phyloP scores from a whole-genome alignment of 768 basidiomycete species.

The Omphalotus guepiniiformis region DNA sequence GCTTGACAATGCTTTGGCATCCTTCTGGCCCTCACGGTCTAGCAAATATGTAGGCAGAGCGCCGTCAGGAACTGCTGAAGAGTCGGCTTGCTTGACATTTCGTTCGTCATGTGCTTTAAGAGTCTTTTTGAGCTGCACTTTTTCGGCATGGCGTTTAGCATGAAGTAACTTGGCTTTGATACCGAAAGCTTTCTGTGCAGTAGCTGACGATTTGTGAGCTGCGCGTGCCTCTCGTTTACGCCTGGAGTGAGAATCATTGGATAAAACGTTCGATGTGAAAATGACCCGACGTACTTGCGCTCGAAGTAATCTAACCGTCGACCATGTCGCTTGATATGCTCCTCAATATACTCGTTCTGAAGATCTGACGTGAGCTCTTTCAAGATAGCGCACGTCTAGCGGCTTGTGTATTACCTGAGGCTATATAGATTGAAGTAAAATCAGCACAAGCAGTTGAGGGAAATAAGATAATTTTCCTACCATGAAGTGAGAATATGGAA shows the following conservation, averaged over 20 bases:
- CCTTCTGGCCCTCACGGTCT: slow-evolving; percentile 96
- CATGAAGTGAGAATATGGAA: slow-evolving; percentile 28
- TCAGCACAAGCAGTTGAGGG: slow-evolving; percentile 3
- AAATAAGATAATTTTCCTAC: slow-evolving; percentile 30
- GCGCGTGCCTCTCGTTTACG: slow-evolving; percentile 80
- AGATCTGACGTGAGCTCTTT: neutral
- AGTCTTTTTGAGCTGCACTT: slow-evolving; percentile 99
- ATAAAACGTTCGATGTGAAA: slow-evolving; percentile 6
- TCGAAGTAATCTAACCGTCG: slow-evolving; percentile 95
- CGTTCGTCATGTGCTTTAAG: slow-evolving; percentile 99
- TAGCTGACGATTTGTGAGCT: slow-evolving; percentile 72
- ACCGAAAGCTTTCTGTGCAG: slow-evolving; percentile 93
- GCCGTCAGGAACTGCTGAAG: slow-evolving; percentile 77
- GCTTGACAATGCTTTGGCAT: slow-evolving; percentile 92
- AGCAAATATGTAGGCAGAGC: slow-evolving; percentile 94
- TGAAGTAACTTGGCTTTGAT: slow-evolving; percentile 98
- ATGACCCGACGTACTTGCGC: slow-evolving; percentile 62
- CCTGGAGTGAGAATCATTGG: slow-evolving; percentile 36
- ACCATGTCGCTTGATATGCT: slow-evolving; percentile 96
- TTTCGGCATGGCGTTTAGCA: slow-evolving; percentile 93
- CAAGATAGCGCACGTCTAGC: neutral
- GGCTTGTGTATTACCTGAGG: slow-evolving; percentile 51
- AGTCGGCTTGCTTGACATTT: slow-evolving; percentile 92
- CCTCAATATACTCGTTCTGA: slow-evolving; percentile 99
- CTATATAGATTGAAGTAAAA: slow-evolving; percentile 31